These are phyloP conservation scores for Aspergillus hiratsukae DNA, from an alignment of 2,329 filamentous ascomycete species.

Conservation along the genomic window DNA sequence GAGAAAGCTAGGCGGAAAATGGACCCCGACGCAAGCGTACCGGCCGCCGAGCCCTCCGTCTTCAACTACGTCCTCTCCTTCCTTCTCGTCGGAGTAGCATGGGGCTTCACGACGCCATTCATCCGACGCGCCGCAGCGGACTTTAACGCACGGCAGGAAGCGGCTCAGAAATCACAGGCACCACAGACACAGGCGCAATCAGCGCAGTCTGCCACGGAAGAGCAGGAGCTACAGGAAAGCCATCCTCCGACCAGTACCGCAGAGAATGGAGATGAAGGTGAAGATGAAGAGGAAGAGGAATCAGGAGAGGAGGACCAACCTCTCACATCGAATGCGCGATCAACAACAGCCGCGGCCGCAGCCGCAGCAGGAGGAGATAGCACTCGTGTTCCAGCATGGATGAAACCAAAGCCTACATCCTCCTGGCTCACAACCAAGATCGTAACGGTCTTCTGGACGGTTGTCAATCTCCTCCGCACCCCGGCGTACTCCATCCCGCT, in stretches of 20 bases:
- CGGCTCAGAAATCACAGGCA: conserved; percentile 9
- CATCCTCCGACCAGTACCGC: background rate
- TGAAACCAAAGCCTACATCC: conserved; percentile 18
- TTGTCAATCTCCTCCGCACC: conserved; percentile 71
- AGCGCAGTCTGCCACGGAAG: background rate
- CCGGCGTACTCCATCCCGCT: conserved; percentile 82
- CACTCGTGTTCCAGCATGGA: conserved; percentile 17
- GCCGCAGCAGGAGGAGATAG: background rate
- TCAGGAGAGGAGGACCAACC: background rate
- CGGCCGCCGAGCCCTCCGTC: conserved; percentile 31
- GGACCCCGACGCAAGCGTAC: conserved; percentile 28
- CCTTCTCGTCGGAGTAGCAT: conserved; percentile 83
- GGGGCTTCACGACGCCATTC: conserved; percentile 90
- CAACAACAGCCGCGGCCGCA: conserved; percentile 3
- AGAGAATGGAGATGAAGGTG: background rate
- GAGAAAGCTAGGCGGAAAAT: conserved; percentile 13
- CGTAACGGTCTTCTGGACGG: conserved; percentile 65
- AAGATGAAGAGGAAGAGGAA: background rate
- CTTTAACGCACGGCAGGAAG: conserved; percentile 57
- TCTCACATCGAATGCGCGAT: background rate
- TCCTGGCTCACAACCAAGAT: conserved; percentile 61
- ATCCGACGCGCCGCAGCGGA: conserved; percentile 79
- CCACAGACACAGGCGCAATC: conserved; percentile 6
- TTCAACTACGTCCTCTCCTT: conserved; percentile 87
- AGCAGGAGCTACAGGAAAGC: background rate